Percentiles rank a stretch among this genome's conserved stretches.
phyloP scores from a whole-genome alignment of 192 early-diverging fungal species.

The Funneliformis mosseae region DNA sequence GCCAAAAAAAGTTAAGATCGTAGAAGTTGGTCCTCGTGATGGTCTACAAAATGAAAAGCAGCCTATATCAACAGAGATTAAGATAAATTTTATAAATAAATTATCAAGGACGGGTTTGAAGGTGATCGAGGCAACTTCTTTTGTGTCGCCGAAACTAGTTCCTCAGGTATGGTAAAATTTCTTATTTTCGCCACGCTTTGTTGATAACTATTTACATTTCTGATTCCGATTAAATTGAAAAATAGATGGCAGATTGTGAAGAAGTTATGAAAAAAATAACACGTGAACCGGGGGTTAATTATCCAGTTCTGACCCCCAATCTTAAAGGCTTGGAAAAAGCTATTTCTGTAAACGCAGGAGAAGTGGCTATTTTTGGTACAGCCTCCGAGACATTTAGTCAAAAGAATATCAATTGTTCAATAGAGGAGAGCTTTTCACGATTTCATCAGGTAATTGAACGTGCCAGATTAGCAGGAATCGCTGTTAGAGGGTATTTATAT shows the following conservation, averaged over 20 bases:
- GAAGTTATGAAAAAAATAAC: conserved; percentile 74
- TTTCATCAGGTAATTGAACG: conserved; percentile 67
- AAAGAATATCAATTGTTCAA: conserved; percentile 92
- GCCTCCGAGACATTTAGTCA: conserved; percentile 85
- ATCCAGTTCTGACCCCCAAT: conserved; percentile 92
- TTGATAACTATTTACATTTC: background rate
- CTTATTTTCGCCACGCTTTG: background rate
- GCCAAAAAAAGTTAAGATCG: conserved; percentile 74
- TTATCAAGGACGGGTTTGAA: conserved; percentile 79
- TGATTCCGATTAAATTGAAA: background rate
- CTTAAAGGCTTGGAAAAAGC: conserved; percentile 81
- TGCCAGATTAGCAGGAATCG: conserved; percentile 64
- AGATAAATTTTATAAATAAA: conserved; percentile 85
- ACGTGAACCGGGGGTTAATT: conserved; percentile 65
- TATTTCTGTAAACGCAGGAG: conserved; percentile 74
- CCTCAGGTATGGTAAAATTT: conserved; percentile 63
- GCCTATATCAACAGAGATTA: conserved; percentile 76
- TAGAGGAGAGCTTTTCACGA: conserved; percentile 76
- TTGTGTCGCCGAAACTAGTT: conserved; percentile 97
- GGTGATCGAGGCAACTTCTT: conserved; percentile 89
- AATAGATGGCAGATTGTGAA: conserved; percentile 83
- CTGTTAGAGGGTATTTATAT: conserved; percentile 68
- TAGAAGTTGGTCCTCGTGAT: conserved; percentile 95
- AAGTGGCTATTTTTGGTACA: conserved; percentile 92
- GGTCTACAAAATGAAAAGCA: conserved; percentile 96